These are phyloP conservation scores for Pachyrhizus erosus DNA, from an alignment of 306 rosid species.

Conservation along the genomic window DNA sequence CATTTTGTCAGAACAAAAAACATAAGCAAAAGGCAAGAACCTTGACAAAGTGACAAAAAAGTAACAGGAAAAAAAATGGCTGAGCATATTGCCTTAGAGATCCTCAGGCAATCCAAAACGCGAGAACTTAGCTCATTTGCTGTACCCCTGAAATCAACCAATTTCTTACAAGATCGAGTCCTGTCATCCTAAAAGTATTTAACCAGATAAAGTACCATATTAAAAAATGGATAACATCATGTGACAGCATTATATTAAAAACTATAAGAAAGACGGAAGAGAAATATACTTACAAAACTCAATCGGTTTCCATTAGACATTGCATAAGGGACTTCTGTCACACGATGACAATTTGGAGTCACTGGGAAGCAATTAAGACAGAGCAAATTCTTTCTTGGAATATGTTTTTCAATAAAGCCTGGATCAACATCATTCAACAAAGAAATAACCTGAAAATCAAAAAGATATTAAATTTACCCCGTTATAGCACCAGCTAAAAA, in stretches of 20 bases:
- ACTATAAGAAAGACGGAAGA: conserved; percentile 27
- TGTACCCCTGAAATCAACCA: conserved; percentile 85
- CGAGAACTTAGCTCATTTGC: conserved; percentile 81
- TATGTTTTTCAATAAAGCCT: conserved; percentile 60
- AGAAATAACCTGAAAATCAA: conserved; percentile 67
- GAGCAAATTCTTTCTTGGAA: conserved; percentile 61
- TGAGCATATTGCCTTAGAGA: conserved; percentile 75
- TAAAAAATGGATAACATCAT: conserved; percentile 33
- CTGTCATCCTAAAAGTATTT: conserved; percentile 73
- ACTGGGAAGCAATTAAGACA: conserved; percentile 68
- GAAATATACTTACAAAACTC: conserved; percentile 65
- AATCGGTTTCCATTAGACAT: conserved; percentile 66
- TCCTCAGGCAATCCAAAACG: conserved; percentile 79
- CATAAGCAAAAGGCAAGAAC: conserved; percentile 45
- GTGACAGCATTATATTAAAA: conserved; percentile 20
- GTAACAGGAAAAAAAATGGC: not conserved
- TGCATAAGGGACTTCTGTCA: conserved; percentile 70
- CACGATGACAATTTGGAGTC: conserved; percentile 89
- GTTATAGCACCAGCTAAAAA: conserved; percentile 28
- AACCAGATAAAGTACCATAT: conserved; percentile 42
- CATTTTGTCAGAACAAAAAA: conserved; percentile 44
- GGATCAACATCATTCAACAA: conserved; percentile 75
- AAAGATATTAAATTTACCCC: conserved; percentile 18
- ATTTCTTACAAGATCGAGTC: conserved; percentile 73
- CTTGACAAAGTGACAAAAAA: conserved; percentile 32